These are phyloP conservation scores for Vaccinium myrtillus DNA, from an alignment of 148 eudicot species.

Conservation along the genomic window DNA sequence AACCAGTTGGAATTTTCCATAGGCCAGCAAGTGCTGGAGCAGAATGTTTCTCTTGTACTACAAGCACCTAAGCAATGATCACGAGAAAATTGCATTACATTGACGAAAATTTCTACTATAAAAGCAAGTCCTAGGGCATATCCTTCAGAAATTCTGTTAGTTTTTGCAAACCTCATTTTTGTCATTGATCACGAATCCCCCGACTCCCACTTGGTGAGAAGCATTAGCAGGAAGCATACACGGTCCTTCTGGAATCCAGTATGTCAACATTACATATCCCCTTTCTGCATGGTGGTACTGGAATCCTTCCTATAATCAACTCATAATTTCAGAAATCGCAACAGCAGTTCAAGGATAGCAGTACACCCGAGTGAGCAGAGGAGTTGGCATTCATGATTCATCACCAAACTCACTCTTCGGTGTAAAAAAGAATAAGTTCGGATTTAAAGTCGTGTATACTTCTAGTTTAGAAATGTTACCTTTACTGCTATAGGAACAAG, in stretches of 20 bases:
- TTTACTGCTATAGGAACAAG: conserved; percentile 80
- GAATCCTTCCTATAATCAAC: conserved; percentile 64
- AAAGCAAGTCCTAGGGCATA: no score
- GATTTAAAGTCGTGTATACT: background rate
- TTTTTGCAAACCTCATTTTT: conserved; percentile 49
- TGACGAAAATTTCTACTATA: background rate
- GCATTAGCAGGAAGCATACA: conserved; percentile 81
- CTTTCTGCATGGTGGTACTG: conserved; percentile 81
- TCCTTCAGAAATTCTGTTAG: no score
- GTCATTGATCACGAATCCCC: conserved; percentile 76
- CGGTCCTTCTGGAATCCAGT: conserved; percentile 88
- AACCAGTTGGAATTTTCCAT: conserved; percentile 95
- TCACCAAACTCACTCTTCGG: no score
- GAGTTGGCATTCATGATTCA: background rate
- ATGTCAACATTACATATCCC: conserved; percentile 61
- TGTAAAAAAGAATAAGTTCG: background rate
- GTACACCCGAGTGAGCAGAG: background rate
- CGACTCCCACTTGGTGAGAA: conserved; percentile 87
- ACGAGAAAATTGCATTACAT: background rate
- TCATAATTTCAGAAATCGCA: background rate
- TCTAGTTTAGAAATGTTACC: conserved; percentile 24
- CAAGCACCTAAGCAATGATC: conserved; percentile 52
- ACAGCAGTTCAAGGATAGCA: no score
- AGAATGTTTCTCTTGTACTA: conserved; percentile 81
- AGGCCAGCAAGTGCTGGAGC: conserved; percentile 53